phyloP scores from a whole-genome alignment of 345 rosid genomes.

The Arabidopsis thaliana region TAIR10.1 NC_003076.8:22304001-22304500 shows the following conservation, averaged over 20 bases:
- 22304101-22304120: constrained; percentile 30
- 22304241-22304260: constrained; percentile 28
- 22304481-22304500: constrained; percentile 59
- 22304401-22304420: constrained; percentile 72
- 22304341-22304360: constrained; percentile 8
- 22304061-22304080: constrained; percentile 32
- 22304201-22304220: constrained; percentile 48
- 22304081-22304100: constrained; percentile 43
- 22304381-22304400: constrained; percentile 91
- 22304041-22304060: constrained; percentile 49
- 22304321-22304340: constrained; percentile 4
- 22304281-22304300: constrained; percentile 4
- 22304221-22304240: constrained; percentile 62
- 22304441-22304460: constrained; percentile 47
- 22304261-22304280: neutral
- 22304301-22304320: constrained; percentile 10
- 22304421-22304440: constrained; percentile 53
- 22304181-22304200: constrained; percentile 48
- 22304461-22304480: constrained; percentile 55
- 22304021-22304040: constrained; percentile 46
- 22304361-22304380: constrained; percentile 62
- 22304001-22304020: constrained; percentile 38
- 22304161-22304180: constrained; percentile 42
- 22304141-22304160: constrained; percentile 48
- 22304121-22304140: constrained; percentile 26